Evolutionary conservation across 768 basidiomycete genomes (phyloP), one percentile per base, ranked within the genome.

Genomic region (Phlebiopsis flavidoalba): DNA sequence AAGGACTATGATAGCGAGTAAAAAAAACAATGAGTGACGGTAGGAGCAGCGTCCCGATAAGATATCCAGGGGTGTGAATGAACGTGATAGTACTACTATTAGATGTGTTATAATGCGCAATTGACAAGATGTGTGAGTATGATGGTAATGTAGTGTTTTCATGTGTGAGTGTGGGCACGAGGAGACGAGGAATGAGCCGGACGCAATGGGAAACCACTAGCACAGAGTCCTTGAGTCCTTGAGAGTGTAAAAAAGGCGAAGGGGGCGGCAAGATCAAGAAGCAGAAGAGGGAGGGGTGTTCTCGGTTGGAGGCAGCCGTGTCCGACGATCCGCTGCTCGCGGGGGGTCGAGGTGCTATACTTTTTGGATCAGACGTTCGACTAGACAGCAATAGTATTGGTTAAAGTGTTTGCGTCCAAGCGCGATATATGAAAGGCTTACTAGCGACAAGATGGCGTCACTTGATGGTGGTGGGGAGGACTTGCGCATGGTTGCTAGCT

Each of bases 381-480:
- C 89, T 91, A 52, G 19, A 51, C 40, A 33, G 15, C 10, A 36
- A 36, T 15, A 60, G 15, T 15, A 10, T 60, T n/a, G 14, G 37
- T 31, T 17, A 37, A 11, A 45, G 11, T 17, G 31, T 1, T 31
- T 51, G 31, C 59, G 48, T 19, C 40, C 26, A 6, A 31, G 26
- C 26, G 26, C 26, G 3, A 24, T 17, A 60, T 71, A 15, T 66
- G 66, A 53, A 50, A 17, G 6, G 69, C 91, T 62, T 72, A 93
- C 91, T 91, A 46, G 91, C 85, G 55, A 81, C 79, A 54, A 95
- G 81, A 68, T 94, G 92, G 74, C 91, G 91, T 75, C 82, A n/a
- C 88, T 71, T 89, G 88, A 71, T 89, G 88, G 22, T 83, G n/a
- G 85, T 26, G 89, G n/a, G n/a, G n/a, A 85, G 67, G 84, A 85